Evolutionary conservation across 129 eudicot species (phyloP).

Genomic region (Ambrosia artemisiifolia): DNA sequence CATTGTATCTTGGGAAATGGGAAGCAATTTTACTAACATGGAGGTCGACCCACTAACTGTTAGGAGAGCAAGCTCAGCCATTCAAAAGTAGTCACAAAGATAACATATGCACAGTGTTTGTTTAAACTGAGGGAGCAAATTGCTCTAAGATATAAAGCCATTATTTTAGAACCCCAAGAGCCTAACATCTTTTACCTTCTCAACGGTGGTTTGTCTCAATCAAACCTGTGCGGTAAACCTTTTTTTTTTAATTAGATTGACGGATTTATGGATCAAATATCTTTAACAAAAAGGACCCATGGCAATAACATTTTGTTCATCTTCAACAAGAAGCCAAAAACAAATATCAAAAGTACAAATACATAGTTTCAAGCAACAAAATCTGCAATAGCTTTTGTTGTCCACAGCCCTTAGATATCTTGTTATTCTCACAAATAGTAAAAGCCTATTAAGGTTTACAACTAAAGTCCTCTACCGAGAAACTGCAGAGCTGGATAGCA

Average conservation of each 20-base stretch:
- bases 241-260: too few relatives aligned
- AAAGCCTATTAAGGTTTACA: slow-evolving; percentile 32
- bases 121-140: too few relatives aligned
- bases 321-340: not conserved
- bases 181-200: too few relatives aligned
- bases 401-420: slow-evolving; percentile 14
- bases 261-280: too few relatives aligned
- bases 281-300: not conserved
- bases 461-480: slow-evolving; percentile 17
- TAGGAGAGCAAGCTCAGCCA: too few relatives aligned
- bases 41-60: too few relatives aligned
- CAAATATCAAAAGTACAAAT: slow-evolving; percentile 1
- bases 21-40: too few relatives aligned
- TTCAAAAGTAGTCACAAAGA: not conserved
- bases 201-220: too few relatives aligned
- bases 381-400: not conserved
- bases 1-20: too few relatives aligned
- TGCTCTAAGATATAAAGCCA: too few relatives aligned
- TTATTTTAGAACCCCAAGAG: too few relatives aligned
- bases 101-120: not conserved
- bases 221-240: too few relatives aligned
- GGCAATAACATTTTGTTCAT: not conserved
- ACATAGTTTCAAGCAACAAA: slow-evolving; percentile 18
- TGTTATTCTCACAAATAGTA: slow-evolving; percentile 16
- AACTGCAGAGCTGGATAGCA: slow-evolving; percentile 12